These are phyloP conservation scores for Silene coronaria DNA, from an alignment of 179 eudicot genomes.

Conservation along the genomic window DNA sequence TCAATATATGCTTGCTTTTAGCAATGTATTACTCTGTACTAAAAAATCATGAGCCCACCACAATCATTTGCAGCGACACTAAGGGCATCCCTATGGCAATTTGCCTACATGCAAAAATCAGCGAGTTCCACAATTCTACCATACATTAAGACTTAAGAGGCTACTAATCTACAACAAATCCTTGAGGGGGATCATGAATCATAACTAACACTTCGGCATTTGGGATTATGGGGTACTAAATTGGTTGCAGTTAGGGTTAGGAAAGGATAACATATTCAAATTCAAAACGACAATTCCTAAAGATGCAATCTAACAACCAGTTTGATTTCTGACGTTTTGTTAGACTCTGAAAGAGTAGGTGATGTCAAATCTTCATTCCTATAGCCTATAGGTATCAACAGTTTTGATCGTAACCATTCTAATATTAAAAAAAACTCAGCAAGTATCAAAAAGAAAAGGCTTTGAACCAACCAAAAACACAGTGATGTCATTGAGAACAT, in stretches of 20 bases:
- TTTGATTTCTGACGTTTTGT: not conserved
- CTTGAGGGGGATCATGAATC: too few relatives aligned
- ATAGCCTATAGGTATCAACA: not conserved
- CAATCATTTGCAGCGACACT: not conserved
- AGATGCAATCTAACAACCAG: not conserved
- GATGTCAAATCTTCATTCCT: not conserved
- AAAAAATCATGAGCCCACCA: not conserved
- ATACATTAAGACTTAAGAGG: not conserved
- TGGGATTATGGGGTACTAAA: too few relatives aligned
- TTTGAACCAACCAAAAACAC: not conserved
- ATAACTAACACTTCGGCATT: too few relatives aligned
- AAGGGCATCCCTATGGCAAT: too few relatives aligned
- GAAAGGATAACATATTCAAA: too few relatives aligned
- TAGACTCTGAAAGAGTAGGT: not conserved
- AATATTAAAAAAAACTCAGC: constrained; percentile 30
- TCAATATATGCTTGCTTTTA: not conserved
- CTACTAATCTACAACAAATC: not conserved
- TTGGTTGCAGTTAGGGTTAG: too few relatives aligned
- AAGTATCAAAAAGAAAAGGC: not conserved
- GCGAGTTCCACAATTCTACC: not conserved
- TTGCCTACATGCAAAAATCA: not conserved
- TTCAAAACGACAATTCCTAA: not conserved
- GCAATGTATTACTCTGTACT: not conserved
- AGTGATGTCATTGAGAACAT: not conserved
- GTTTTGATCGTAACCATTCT: constrained; percentile 31